These are phyloP conservation scores for Candida nemodendra DNA, from an alignment of 805 yeast genomes.

Conservation along the genomic window DNA sequence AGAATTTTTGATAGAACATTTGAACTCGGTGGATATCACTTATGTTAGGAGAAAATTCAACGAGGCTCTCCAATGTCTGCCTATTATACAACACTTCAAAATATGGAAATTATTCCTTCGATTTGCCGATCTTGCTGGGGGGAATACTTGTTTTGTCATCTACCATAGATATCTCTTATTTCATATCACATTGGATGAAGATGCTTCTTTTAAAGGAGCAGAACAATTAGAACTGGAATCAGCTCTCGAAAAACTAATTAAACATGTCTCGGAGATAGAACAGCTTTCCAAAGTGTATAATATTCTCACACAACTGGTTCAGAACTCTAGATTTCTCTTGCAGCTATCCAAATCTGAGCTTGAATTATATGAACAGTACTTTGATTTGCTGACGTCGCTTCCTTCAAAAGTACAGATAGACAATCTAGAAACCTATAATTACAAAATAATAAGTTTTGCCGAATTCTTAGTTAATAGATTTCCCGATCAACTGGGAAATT, in stretches of 20 bases:
- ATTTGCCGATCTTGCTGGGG: constrained; percentile 45
- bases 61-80: constrained; percentile 45
- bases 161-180: constrained; percentile 35
- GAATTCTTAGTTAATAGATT: constrained; percentile 39
- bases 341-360: constrained; percentile 42
- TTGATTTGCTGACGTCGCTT: constrained; percentile 37
- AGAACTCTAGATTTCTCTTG: constrained; percentile 35
- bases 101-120: constrained; percentile 56
- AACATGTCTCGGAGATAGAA: constrained; percentile 9
- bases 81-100: constrained; percentile 50
- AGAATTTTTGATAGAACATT: constrained; percentile 37
- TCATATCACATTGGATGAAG: constrained; percentile 9
- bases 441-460: constrained; percentile 25
- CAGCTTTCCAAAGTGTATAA: constrained; percentile 15
- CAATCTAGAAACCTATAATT: constrained; percentile 3
- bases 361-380: constrained; percentile 46
- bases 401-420: not conserved
- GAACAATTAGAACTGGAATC: constrained; percentile 27
- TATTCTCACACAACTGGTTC: constrained; percentile 34
- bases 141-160: constrained; percentile 35
- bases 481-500: constrained; percentile 58
- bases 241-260: constrained; percentile 33
- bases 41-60: constrained; percentile 47
- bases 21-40: constrained; percentile 32
- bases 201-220: constrained; percentile 1